Conservation (phyloP, 352 stramenopile species). For the Pythium oligandrum region DNA sequence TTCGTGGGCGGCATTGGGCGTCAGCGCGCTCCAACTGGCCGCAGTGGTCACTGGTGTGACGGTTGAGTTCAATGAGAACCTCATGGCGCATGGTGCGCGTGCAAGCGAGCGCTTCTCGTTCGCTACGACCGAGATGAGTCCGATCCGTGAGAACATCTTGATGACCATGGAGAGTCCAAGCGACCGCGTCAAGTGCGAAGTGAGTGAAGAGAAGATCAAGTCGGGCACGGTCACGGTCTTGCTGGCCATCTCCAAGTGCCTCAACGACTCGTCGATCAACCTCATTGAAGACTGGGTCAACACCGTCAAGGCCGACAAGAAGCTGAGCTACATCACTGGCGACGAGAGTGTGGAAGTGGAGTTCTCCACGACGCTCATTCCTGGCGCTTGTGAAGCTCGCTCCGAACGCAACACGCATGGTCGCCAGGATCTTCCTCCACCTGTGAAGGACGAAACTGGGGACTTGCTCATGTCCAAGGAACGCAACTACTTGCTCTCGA, state of each 20-base stretch:
- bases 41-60: constrained; percentile 8
- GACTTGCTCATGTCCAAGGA: constrained; percentile 7
- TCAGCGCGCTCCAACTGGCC: constrained; percentile 8
- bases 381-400: constrained; percentile 29
- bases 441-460: not conserved
- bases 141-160: constrained; percentile 12
- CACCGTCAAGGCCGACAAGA: constrained; percentile 11
- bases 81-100: constrained; percentile 7
- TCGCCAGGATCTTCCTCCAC: constrained; percentile 2
- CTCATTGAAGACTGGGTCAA: constrained; percentile 46
- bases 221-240: constrained; percentile 28
- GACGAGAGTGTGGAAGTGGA: constrained; percentile 8
- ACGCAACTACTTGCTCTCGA: constrained; percentile 11
- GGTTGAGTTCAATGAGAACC: constrained; percentile 22
- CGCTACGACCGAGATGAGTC: constrained; percentile 7
- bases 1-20: constrained; percentile 3
- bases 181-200: not conserved
- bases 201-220: constrained; percentile 5
- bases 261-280: constrained; percentile 32
- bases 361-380: constrained; percentile 40
- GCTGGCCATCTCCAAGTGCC: constrained; percentile 62
- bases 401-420: constrained; percentile 22
- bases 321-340: constrained; percentile 8
- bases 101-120: constrained; percentile 17
- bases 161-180: not conserved